Evolutionary conservation across 257 asterid species (phyloP).

Genomic region (Cynanchum wilfordii): DNA sequence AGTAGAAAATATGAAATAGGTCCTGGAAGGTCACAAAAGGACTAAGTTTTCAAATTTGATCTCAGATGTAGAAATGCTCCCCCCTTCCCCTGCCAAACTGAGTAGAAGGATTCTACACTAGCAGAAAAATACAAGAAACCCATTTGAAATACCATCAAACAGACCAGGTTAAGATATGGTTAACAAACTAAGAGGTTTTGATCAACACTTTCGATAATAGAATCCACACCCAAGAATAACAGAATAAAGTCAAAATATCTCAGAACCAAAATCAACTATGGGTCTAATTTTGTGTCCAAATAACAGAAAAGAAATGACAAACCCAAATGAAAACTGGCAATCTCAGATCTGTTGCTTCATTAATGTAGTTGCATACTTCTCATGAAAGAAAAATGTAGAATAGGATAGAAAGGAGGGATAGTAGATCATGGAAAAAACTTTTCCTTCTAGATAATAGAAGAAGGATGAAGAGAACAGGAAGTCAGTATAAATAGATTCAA

Average conservation of each 20-base stretch:
- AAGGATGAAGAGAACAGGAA: no score
- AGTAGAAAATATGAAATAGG: not conserved
- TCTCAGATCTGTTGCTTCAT: not conserved
- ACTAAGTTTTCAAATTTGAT: not conserved
- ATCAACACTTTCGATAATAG: no score
- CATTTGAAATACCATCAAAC: not conserved
- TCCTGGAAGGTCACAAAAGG: not conserved
- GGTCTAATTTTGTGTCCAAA: not conserved
- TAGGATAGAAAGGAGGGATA: not conserved
- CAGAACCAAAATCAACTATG: not conserved
- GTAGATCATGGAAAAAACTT: not conserved
- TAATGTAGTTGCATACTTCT: not conserved
- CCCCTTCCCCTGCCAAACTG: not conserved
- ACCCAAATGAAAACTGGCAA: not conserved
- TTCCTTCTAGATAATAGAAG: not conserved
- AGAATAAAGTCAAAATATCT: not conserved
- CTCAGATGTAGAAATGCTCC: no score
- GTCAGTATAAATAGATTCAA: not conserved
- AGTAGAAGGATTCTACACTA: not conserved
- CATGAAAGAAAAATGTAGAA: not conserved
- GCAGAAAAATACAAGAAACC: not conserved
- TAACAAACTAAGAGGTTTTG: not conserved
- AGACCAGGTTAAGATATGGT: not conserved
- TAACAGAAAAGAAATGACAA: not conserved
- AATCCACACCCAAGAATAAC: not conserved